Conservation (phyloP, 208 protist species). For the Trypanosoma congolense region DNA sequence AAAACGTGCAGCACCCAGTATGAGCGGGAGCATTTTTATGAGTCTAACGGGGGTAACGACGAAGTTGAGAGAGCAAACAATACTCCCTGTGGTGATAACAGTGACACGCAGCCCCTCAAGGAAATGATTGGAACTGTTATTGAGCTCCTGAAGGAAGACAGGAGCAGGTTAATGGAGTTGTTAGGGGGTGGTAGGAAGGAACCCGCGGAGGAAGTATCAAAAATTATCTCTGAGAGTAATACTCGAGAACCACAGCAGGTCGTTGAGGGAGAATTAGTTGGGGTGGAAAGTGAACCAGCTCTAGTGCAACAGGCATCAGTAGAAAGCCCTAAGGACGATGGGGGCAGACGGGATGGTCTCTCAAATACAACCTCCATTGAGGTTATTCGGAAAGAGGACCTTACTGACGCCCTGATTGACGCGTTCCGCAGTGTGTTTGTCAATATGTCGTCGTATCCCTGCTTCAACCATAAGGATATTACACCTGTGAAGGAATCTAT, state of each 20-base stretch:
- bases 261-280: background rate
- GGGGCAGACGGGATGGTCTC: conserved; percentile 1
- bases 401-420: conserved; percentile 61
- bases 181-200: conserved; percentile 39
- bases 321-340: background rate
- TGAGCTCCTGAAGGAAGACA: conserved; percentile 22
- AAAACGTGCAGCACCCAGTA: background rate
- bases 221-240: conserved; percentile 39
- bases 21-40: background rate
- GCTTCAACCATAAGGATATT: conserved; percentile 19
- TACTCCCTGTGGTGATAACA: conserved; percentile 6
- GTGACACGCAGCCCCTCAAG: conserved; percentile 9
- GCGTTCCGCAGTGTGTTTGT: conserved; percentile 58
- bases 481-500: background rate
- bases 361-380: background rate
- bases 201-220: conserved; percentile 50
- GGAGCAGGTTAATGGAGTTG: conserved; percentile 36
- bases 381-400: conserved; percentile 23
- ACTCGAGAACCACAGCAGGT: conserved; percentile 25
- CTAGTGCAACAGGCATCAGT: background rate
- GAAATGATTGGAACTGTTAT: conserved; percentile 13
- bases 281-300: conserved; percentile 1
- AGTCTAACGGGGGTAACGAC: background rate
- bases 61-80: background rate
- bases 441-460: conserved; percentile 53